phyloP scores from a whole-genome alignment of 345 rosid species.

The Sisymbrium altissimum region DNA sequence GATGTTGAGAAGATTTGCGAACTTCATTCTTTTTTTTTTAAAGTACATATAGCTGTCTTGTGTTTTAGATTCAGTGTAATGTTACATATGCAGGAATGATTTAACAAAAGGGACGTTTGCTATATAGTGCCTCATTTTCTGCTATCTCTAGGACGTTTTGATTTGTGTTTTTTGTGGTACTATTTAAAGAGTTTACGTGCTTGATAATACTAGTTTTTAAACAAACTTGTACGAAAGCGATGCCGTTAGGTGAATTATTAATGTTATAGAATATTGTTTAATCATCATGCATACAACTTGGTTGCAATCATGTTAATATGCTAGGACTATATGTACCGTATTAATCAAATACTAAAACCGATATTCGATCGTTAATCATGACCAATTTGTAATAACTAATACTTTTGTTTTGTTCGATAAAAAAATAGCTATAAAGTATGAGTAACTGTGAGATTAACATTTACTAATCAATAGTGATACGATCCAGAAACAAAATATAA shows the following conservation, averaged over 20 bases:
- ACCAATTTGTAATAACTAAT: background rate
- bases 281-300: slow-evolving; percentile 5
- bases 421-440: no score
- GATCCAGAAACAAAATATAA: background rate
- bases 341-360: background rate
- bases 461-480: no score
- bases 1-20: no score
- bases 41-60: no score
- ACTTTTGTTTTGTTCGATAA: background rate
- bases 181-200: background rate
- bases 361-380: background rate
- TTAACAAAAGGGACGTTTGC: no score
- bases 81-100: no score
- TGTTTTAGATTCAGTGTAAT: no score
- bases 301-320: background rate
- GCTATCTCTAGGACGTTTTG: no score
- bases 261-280: background rate
- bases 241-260: background rate
- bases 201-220: background rate
- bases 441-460: background rate
- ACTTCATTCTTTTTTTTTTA: no score
- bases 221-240: slow-evolving; percentile 4
- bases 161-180: background rate
- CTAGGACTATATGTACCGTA: background rate
- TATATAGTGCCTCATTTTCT: no score